Evolutionary conservation across 2,329 filamentous ascomycete genomes (phyloP), one percentile per base, ranked within the genome.

Genomic region (Amesomyces nigricolor): DNA sequence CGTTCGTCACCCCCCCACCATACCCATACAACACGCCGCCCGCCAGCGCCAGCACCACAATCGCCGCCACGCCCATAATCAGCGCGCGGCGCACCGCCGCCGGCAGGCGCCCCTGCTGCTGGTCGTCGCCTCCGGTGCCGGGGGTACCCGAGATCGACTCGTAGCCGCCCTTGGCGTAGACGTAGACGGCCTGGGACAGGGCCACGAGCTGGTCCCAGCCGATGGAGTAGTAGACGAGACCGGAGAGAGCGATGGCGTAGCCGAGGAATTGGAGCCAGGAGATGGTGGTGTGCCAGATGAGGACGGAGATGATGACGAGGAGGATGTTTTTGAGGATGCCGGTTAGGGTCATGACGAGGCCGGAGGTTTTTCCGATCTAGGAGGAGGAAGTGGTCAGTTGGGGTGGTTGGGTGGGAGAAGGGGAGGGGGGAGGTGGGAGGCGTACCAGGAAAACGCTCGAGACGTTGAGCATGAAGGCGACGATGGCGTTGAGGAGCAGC

Each of bases 241-340:
- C 77, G 54, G 69, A 62, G 16, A 81, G 73, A 51, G 89, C 88
- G 65, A 92, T 80, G 64, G 77, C 75, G 77, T 95, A 95, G 63
- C 89, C 89, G 68, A 91, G 77, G 65, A 83, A 82, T 72, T 95
- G 89, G 54, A 90, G 77, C 22, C 73, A 68, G 17, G 84, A 79
- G 66, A 94, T 86, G 32, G 82, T 79, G 54, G 88, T 89, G 63
- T 80, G 76, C 85, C 89, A 94, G 68, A 92, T 85, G 66, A 89
- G 70, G 72, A 94, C 87, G 51, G 87, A 90, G 56, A 83, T 79
- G 58, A 80, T 75, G 61, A 95, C 88, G 53, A 95, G 83, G 56
- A 95, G 82, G 58, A 95, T 91, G 71, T 91, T 89, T 74, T 95
- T 95, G 66, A 94, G 81, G 61, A 95, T 89, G 69, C 90, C 89